A percentile compares a stretch with the other conserved stretches of the same genome.
These are phyloP conservation scores for Thozetella sp. DNA, from an alignment of 495 filamentous ascomycete species.

Conservation along the genomic window DNA sequence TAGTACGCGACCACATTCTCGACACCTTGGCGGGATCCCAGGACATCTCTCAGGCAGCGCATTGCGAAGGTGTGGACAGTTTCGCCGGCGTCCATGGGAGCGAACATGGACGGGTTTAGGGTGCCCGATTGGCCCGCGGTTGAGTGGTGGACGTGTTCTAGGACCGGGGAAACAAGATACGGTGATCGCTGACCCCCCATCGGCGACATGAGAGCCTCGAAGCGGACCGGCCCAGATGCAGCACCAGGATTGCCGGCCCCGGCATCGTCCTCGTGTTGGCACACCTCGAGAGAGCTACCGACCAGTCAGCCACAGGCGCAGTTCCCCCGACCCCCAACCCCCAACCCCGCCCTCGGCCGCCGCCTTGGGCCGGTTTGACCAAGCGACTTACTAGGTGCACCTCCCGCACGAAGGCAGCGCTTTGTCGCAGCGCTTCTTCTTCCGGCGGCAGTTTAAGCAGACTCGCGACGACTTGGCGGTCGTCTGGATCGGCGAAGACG, in stretches of 20 bases:
- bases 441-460: slow-evolving; percentile 24
- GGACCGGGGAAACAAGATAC: slow-evolving; percentile 9
- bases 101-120: slow-evolving; percentile 17
- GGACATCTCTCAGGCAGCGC: slow-evolving; percentile 66
- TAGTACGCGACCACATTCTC: slow-evolving; percentile 45
- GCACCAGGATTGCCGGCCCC: slow-evolving; percentile 5
- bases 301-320: background rate
- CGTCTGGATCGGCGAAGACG: slow-evolving; percentile 13
- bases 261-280: slow-evolving; percentile 24
- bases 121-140: slow-evolving; percentile 6
- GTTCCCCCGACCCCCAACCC: background rate
- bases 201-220: slow-evolving; percentile 13
- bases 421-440: slow-evolving; percentile 29
- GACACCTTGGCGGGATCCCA: slow-evolving; percentile 65
- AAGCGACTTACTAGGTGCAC: slow-evolving; percentile 21
- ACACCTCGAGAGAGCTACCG: slow-evolving; percentile 17
- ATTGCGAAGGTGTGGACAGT: slow-evolving; percentile 36
- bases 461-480: slow-evolving; percentile 20
- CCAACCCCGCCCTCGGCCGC: no score
- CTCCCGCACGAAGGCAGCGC: slow-evolving; percentile 20
- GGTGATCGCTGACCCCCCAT: slow-evolving; percentile 7
- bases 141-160: slow-evolving; percentile 10
- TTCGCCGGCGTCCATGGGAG: slow-evolving; percentile 21
- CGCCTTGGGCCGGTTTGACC: no score
- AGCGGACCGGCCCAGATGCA: slow-evolving; percentile 9